Percentiles rank a stretch among this genome's conserved stretches.
Conservation (phyloP, 257 asterid genomes). For the Jacaranda mimosifolia region DNA sequence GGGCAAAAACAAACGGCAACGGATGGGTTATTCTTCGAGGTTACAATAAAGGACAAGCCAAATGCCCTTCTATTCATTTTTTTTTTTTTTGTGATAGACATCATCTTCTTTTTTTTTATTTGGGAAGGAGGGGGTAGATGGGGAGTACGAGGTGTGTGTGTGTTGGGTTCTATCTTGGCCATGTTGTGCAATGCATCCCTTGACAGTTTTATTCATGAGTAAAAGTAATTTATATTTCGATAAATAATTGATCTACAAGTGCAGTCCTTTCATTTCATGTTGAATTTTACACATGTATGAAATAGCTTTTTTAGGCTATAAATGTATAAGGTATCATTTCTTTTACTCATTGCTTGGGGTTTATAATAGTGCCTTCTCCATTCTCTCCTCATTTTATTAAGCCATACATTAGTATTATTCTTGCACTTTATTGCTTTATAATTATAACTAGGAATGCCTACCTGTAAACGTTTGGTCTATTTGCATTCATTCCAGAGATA, state of each 20-base stretch:
- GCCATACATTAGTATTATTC: background rate
- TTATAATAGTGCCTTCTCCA: background rate
- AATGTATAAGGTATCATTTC: background rate
- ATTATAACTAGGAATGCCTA: too few species aligned
- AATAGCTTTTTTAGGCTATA: background rate
- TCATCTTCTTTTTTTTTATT: too few species aligned
- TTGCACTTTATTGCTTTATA: too few species aligned
- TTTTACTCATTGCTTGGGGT: background rate
- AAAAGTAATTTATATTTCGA: slow-evolving; percentile 35
- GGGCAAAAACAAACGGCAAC: too few species aligned
- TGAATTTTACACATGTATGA: background rate
- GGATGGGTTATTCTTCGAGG: too few species aligned
- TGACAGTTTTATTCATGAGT: slow-evolving; percentile 36
- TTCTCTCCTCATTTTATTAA: background rate
- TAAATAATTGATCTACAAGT: background rate
- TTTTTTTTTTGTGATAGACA: background rate
- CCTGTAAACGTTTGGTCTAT: background rate
- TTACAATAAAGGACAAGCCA: too few species aligned
- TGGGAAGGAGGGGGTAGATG: too few species aligned
- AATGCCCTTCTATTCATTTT: background rate
- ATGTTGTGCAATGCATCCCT: slow-evolving; percentile 59
- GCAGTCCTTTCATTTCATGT: background rate
- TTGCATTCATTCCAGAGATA: too few species aligned
- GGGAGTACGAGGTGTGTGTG: too few species aligned
- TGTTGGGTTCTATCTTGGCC: slow-evolving; percentile 24